Percentiles rank a stretch among this genome's conserved stretches.
phyloP scores from a whole-genome alignment of 2,329 filamentous ascomycete genomes.

The Penicillium sp. region DNA sequence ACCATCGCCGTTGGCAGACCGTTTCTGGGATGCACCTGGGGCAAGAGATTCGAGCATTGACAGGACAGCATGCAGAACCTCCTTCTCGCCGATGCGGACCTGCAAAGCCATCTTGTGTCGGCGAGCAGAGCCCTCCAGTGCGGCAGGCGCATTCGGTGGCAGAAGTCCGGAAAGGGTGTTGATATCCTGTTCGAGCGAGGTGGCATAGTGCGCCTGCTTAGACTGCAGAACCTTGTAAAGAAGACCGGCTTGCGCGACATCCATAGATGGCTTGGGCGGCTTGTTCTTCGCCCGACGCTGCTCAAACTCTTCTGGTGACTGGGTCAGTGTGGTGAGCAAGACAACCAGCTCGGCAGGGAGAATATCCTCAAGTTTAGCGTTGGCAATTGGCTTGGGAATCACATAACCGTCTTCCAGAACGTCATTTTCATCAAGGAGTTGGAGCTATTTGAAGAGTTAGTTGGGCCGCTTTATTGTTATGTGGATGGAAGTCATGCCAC shows the following conservation, averaged over 20 bases:
- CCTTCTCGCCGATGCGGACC: slow-evolving; percentile 73
- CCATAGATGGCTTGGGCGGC: slow-evolving; percentile 36
- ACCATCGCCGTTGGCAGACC: slow-evolving; percentile 26
- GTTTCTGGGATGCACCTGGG: slow-evolving; percentile 29
- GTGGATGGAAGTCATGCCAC: not conserved
- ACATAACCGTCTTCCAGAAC: slow-evolving; percentile 75
- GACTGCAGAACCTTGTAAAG: slow-evolving; percentile 36
- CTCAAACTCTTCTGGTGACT: slow-evolving; percentile 34
- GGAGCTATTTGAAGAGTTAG: slow-evolving; percentile 32
- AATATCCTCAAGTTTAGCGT: slow-evolving; percentile 33
- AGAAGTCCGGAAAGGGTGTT: slow-evolving; percentile 39
- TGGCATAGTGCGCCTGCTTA: slow-evolving; percentile 51
- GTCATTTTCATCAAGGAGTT: slow-evolving; percentile 62
- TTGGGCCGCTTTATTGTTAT: not conserved
- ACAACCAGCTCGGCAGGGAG: slow-evolving; percentile 42
- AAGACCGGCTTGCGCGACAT: slow-evolving; percentile 30
- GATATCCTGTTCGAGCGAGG: slow-evolving; percentile 54
- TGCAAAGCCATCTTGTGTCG: slow-evolving; percentile 61
- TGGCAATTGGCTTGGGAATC: slow-evolving; percentile 42
- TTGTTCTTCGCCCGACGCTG: slow-evolving; percentile 37
- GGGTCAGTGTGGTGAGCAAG: slow-evolving; percentile 37
- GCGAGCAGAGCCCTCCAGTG: slow-evolving; percentile 35
- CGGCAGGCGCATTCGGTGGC: slow-evolving; percentile 30
- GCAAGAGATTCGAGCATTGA: slow-evolving; percentile 33
- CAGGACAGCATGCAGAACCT: slow-evolving; percentile 60